These are phyloP conservation scores for Hypholoma sublateritium DNA, from an alignment of 768 basidiomycete genomes.

Conservation along the genomic window DNA sequence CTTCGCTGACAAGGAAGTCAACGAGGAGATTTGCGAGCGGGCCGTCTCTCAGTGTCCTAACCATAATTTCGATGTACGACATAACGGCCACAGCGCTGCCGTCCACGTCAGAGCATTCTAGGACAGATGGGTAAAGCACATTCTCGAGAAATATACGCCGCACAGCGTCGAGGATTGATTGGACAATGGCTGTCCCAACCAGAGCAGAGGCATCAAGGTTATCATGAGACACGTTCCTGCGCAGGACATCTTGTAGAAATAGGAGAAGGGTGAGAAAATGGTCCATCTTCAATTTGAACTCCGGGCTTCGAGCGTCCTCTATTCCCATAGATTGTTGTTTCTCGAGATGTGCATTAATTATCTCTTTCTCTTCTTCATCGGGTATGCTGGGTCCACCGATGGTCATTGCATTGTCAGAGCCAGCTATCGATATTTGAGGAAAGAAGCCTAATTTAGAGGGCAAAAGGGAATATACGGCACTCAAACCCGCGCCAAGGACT, in stretches of 20 bases:
- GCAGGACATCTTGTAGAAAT: slow-evolving; percentile 87
- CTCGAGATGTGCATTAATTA: slow-evolving; percentile 46
- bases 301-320: slow-evolving; percentile 73
- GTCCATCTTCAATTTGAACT: slow-evolving; percentile 79
- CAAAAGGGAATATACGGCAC: slow-evolving; percentile 89
- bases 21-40: slow-evolving; percentile 71
- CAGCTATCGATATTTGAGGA: slow-evolving; percentile 38
- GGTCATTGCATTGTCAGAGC: slow-evolving; percentile 58
- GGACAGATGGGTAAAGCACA: slow-evolving; percentile 87
- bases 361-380: slow-evolving; percentile 55
- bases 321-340: slow-evolving; percentile 59
- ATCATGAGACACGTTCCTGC: slow-evolving; percentile 56
- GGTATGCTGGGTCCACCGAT: slow-evolving; percentile 65
- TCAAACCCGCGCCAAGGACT: slow-evolving; percentile 89
- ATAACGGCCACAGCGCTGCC: slow-evolving; percentile 97
- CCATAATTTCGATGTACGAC: slow-evolving; percentile 91
- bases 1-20: slow-evolving; percentile 81
- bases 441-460: slow-evolving; percentile 84
- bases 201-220: slow-evolving; percentile 58
- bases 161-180: slow-evolving; percentile 81
- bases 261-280: slow-evolving; percentile 90
- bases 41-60: slow-evolving; percentile 69
- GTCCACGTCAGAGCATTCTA: slow-evolving; percentile 90
- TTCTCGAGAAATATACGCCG: slow-evolving; percentile 89
- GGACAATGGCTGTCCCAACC: slow-evolving; percentile 79